Evolutionary conservation across 2,329 filamentous ascomycete species (phyloP).

Genomic region (Scytalidium lignicola): DNA sequence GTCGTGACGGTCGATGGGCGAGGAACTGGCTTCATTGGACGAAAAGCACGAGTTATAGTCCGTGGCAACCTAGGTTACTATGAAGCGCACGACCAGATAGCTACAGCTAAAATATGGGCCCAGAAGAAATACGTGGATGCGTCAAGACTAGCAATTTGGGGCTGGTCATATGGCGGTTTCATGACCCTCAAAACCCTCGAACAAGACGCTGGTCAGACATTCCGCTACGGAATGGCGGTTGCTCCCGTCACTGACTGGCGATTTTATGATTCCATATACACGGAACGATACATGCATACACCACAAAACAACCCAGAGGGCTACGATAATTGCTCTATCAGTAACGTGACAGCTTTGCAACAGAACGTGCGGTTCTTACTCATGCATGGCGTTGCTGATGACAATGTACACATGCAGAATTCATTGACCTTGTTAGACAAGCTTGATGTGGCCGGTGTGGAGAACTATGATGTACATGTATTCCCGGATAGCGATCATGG

Average conservation of each 20-base stretch:
- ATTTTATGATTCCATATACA: slow-evolving; percentile 92
- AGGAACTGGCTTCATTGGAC: slow-evolving; percentile 86
- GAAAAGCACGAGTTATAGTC: slow-evolving; percentile 74
- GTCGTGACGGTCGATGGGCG: slow-evolving; percentile 93
- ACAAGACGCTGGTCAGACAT: slow-evolving; percentile 81
- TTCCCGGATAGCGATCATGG: slow-evolving; percentile 95
- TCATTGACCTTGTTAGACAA: slow-evolving; percentile 82
- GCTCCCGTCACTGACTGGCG: slow-evolving; percentile 98
- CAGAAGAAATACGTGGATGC: slow-evolving; percentile 77
- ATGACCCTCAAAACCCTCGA: slow-evolving; percentile 93
- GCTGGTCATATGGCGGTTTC: slow-evolving; percentile 97
- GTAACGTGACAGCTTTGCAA: slow-evolving; percentile 66
- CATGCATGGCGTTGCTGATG: slow-evolving; percentile 95
- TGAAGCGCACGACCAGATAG: slow-evolving; percentile 88
- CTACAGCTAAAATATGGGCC: slow-evolving; percentile 79
- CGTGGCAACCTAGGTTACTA: slow-evolving; percentile 79
- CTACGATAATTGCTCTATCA: slow-evolving; percentile 71
- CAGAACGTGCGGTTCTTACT: slow-evolving; percentile 82
- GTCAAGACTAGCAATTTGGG: slow-evolving; percentile 86
- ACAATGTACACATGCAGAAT: slow-evolving; percentile 98
- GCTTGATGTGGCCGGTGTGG: slow-evolving; percentile 71
- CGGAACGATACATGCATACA: slow-evolving; percentile 95
- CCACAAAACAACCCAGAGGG: slow-evolving; percentile 76
- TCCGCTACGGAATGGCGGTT: slow-evolving; percentile 96
- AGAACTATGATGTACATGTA: slow-evolving; percentile 95